A percentile compares a stretch with the other conserved stretches of the same genome.
Evolutionary conservation across 805 yeast species (phyloP).

Genomic region (Kazachstania taianensis): DNA sequence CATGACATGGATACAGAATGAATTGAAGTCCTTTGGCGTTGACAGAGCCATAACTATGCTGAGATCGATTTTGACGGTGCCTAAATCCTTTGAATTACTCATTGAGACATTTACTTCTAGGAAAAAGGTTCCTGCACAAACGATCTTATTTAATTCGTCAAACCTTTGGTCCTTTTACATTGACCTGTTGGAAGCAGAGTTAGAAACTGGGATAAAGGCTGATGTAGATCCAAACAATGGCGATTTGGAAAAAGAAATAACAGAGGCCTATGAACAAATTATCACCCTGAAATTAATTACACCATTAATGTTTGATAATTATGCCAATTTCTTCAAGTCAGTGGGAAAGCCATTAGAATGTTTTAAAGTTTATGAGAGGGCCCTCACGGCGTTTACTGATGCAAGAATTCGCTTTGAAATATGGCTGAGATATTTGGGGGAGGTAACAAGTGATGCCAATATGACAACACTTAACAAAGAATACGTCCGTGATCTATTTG

Average conservation of each 20-base stretch:
- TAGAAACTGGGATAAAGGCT: too few relatives aligned
- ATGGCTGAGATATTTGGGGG: constrained; percentile 59
- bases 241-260: constrained; percentile 21
- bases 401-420: constrained; percentile 45
- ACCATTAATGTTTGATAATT: constrained; percentile 53
- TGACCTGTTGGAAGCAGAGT: constrained; percentile 51
- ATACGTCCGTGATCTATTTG: constrained; percentile 64
- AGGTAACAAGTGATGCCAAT: constrained; percentile 30
- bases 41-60: constrained; percentile 35
- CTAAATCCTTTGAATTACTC: constrained; percentile 25
- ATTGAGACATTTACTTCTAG: constrained; percentile 13
- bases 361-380: constrained; percentile 59
- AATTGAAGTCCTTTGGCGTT: constrained; percentile 43
- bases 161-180: constrained; percentile 66
- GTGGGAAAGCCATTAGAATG: constrained; percentile 17
- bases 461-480: constrained; percentile 32
- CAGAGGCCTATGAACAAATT: constrained; percentile 40
- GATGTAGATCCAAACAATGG: constrained; percentile 14
- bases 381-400: constrained; percentile 49
- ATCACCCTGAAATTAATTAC: constrained; percentile 57
- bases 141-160: constrained; percentile 47
- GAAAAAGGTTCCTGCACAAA: constrained; percentile 39
- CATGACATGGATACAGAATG: constrained; percentile 67
- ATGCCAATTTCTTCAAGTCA: constrained; percentile 47
- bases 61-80: constrained; percentile 34